Percentiles rank a stretch among this genome's conserved stretches.
Conservation (phyloP, 768 basidiomycete species). For the Naganishia vaughanmartiniae region DNA sequence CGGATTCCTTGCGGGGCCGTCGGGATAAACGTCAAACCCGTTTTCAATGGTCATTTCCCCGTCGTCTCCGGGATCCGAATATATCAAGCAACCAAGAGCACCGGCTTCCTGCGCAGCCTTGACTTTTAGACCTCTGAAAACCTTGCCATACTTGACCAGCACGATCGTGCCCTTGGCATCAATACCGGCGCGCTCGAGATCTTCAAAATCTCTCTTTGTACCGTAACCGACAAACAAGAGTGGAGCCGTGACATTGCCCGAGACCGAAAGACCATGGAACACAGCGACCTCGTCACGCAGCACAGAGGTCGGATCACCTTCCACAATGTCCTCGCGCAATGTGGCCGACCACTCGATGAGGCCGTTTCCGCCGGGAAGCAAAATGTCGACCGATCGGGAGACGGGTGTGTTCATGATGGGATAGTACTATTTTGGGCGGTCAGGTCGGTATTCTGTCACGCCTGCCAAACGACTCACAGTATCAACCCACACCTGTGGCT, state of each 20-base stretch:
- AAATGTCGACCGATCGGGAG: constrained; percentile 66
- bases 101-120: constrained; percentile 74
- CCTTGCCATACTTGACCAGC: constrained; percentile 66
- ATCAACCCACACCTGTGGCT: constrained; percentile 47
- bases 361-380: constrained; percentile 58
- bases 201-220: constrained; percentile 67
- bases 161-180: constrained; percentile 75
- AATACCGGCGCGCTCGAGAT: constrained; percentile 64
- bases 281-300: constrained; percentile 67
- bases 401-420: constrained; percentile 79
- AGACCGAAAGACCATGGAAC: constrained; percentile 82
- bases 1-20: constrained; percentile 77
- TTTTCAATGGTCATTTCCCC: constrained; percentile 72
- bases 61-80: constrained; percentile 81
- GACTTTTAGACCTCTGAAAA: constrained; percentile 84
- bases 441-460: background rate
- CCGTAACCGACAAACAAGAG: constrained; percentile 77
- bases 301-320: constrained; percentile 69
- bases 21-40: constrained; percentile 72
- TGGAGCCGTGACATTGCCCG: constrained; percentile 63
- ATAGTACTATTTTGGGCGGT: constrained; percentile 60
- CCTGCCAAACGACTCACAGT: constrained; percentile 38
- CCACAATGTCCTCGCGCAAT: constrained; percentile 70
- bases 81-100: constrained; percentile 68
- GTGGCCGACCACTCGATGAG: constrained; percentile 64